Evolutionary conservation across 1,284 basidiomycete species (phyloP).

Genomic region (Kalmanozyma brasiliensis): DNA sequence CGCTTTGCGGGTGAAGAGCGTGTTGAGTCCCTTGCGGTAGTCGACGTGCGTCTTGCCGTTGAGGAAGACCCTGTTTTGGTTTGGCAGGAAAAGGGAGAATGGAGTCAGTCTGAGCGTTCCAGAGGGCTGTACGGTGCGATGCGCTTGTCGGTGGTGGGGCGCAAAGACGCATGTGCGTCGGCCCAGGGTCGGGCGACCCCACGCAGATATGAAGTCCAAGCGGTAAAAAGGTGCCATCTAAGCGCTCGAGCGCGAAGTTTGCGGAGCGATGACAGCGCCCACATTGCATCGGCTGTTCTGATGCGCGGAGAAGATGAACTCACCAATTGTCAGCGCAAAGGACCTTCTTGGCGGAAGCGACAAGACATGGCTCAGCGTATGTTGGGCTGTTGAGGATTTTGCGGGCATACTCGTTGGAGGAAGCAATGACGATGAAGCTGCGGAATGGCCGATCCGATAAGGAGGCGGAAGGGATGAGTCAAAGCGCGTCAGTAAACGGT

Average conservation of each 20-base stretch:
- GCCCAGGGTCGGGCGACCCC: too few species aligned
- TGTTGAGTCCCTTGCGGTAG: conserved; percentile 90
- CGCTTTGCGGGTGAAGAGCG: conserved; percentile 82
- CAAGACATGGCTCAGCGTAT: conserved; percentile 79
- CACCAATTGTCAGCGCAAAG: conserved; percentile 89
- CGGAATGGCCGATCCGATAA: not conserved
- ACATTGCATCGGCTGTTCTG: too few species aligned
- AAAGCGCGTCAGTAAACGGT: conserved; percentile 6
- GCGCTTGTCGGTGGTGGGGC: too few species aligned
- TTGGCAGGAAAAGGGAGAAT: too few species aligned
- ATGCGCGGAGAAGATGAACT: conserved; percentile 4
- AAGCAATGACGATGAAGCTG: conserved; percentile 67
- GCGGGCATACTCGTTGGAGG: conserved; percentile 64
- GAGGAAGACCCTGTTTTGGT: conserved; percentile 87
- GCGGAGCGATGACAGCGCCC: too few species aligned
- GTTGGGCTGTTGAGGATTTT: conserved; percentile 67
- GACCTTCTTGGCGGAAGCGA: conserved; percentile 89
- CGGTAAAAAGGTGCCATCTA: not conserved
- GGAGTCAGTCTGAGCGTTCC: too few species aligned
- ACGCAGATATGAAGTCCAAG: conserved; percentile 5
- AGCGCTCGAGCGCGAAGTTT: not conserved
- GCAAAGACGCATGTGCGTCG: too few species aligned
- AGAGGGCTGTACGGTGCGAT: too few species aligned
- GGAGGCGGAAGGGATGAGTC: not conserved
- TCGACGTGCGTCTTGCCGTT: conserved; percentile 93